A percentile compares a stretch with the other conserved stretches of the same genome.
Evolutionary conservation across 768 basidiomycete species (phyloP).

Genomic region (Daedalea quercina): DNA sequence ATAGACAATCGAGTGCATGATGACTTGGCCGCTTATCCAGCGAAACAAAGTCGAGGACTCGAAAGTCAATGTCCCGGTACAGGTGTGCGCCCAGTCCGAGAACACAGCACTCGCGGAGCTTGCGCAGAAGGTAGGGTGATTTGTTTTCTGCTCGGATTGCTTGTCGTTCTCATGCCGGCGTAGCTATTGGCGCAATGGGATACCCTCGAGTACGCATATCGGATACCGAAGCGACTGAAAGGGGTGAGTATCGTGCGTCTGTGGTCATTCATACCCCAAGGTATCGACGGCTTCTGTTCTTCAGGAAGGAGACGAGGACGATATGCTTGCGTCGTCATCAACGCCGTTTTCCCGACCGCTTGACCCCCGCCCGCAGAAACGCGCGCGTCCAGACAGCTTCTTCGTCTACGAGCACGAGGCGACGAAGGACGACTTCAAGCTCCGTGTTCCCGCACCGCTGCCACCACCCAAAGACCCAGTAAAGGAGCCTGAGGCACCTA

Average conservation of each 20-base stretch:
- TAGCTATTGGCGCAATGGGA: slow-evolving; percentile 82
- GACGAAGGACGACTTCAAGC: slow-evolving; percentile 17
- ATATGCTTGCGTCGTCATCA: background rate
- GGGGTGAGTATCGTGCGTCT: slow-evolving; percentile 23
- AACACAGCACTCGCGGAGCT: slow-evolving; percentile 49
- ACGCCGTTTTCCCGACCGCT: background rate
- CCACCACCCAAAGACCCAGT: background rate
- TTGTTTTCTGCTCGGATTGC: background rate
- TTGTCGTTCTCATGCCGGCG: background rate
- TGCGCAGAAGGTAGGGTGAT: slow-evolving; percentile 49
- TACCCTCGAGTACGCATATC: slow-evolving; percentile 66
- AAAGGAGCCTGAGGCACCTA: background rate
- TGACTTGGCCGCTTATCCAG: slow-evolving; percentile 73
- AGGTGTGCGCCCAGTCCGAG: slow-evolving; percentile 43
- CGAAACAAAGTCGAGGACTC: slow-evolving; percentile 91
- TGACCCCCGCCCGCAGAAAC: slow-evolving; percentile 14
- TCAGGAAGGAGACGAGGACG: slow-evolving; percentile 21
- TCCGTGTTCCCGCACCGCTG: slow-evolving; percentile 1
- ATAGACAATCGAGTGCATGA: slow-evolving; percentile 62
- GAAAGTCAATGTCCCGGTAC: slow-evolving; percentile 53
- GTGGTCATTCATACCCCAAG: background rate
- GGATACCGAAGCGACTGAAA: slow-evolving; percentile 74
- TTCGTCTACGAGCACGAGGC: slow-evolving; percentile 10
- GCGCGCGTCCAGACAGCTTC: slow-evolving; percentile 5
- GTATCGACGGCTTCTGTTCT: background rate